Conservation (phyloP, 2,329 filamentous ascomycete genomes). For the Nemania sp. region DNA sequence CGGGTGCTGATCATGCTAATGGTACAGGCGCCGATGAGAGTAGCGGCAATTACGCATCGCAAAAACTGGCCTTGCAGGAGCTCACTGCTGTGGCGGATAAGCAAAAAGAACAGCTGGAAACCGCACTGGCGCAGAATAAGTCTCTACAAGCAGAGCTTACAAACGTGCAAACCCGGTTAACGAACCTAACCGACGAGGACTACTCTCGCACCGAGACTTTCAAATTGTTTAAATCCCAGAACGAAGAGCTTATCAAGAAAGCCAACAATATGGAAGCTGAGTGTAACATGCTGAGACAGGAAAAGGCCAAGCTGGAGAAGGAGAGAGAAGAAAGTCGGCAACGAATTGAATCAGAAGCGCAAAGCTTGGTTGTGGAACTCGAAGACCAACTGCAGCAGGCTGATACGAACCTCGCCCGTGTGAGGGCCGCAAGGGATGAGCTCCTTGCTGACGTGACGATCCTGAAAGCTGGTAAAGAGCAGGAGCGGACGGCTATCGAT, state of each 20-base stretch:
- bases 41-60: slow-evolving; percentile 64
- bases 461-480: slow-evolving; percentile 77
- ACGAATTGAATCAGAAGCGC: slow-evolving; percentile 80
- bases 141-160: slow-evolving; percentile 78
- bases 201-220: slow-evolving; percentile 92
- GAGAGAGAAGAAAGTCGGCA: slow-evolving; percentile 83
- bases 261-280: slow-evolving; percentile 90
- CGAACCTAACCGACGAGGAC: slow-evolving; percentile 85
- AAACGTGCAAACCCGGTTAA: slow-evolving; percentile 67
- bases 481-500: slow-evolving; percentile 69
- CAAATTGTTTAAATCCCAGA: slow-evolving; percentile 86
- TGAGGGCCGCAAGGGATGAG: slow-evolving; percentile 84
- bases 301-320: slow-evolving; percentile 81
- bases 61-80: slow-evolving; percentile 78
- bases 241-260: slow-evolving; percentile 89
- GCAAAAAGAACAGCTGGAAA: slow-evolving; percentile 86
- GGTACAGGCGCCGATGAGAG: slow-evolving; percentile 60
- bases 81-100: slow-evolving; percentile 76
- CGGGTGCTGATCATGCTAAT: slow-evolving; percentile 53
- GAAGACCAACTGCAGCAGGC: slow-evolving; percentile 80
- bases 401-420: slow-evolving; percentile 83
- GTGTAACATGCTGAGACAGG: slow-evolving; percentile 82
- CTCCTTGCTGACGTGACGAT: slow-evolving; percentile 79
- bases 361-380: slow-evolving; percentile 72
- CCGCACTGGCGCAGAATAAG: slow-evolving; percentile 77